Evolutionary conservation across 1,139 yeast species (phyloP), one percentile per base, ranked within the genome.

Genomic region (Candida sp.): DNA sequence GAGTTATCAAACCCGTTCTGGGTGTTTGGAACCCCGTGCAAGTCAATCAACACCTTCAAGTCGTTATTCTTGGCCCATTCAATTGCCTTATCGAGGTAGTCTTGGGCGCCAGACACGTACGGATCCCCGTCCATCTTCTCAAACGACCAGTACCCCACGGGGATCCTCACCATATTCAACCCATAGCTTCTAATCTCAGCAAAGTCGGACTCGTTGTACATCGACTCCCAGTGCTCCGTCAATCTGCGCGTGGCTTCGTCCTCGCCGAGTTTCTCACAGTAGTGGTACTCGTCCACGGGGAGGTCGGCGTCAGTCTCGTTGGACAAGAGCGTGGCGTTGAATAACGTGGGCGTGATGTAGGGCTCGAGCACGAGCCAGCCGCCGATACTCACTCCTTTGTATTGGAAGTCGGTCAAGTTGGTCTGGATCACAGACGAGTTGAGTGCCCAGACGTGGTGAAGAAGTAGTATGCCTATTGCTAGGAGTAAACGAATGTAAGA

Each of bases 1-100:
- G 88, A 83, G 63, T 85, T 85, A 59, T 85, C 90, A 63, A 85
- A 85, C n/a, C 90, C 90, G 63, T 85, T 85, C 59, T 85, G 90
- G 2, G 88, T 81, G 1, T 88, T 88, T 3, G 89, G 89, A 7
- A 77, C 83, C 27, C 89, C 89, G 60, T 85, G 90, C 49, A 85
- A 67, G 62, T 85, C 89, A 48, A 85, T 70, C 88, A 85, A 80
- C 8, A 83, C 84, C 55, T 80, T 81, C 49, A 85, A 63, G 31
- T 70, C 81, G 55, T 80, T 63, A 31, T 69, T 66, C 34, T 72
- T 60, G 26, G 85, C 78, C 90, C 90, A 85, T 28, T 63, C 72
- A 37, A 85, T 67, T 2, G 88, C 85, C 53, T 70, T 63, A 50
- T 83, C 84, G 48, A 85, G 63, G 59, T 83, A 84, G 1, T 67